A percentile compares a stretch with the other conserved stretches of the same genome.
Evolutionary conservation across 2,329 filamentous ascomycete species (phyloP).

Genomic region (Chrysosporium keratinophilum): DNA sequence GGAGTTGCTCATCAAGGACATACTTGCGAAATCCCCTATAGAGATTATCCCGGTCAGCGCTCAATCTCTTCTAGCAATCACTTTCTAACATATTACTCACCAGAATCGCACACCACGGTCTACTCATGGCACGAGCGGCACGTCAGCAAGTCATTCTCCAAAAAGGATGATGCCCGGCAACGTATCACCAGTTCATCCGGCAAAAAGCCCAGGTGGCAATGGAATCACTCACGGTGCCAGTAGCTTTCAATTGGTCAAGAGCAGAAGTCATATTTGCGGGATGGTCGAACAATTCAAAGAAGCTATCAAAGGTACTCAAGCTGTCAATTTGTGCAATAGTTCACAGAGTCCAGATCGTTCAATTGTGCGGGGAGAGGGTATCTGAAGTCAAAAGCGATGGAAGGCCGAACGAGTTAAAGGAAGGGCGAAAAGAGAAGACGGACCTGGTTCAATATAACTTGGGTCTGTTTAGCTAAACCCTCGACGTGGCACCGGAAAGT

Average conservation of each 20-base stretch:
- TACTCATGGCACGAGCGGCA: slow-evolving; percentile 30
- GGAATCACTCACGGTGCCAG: slow-evolving; percentile 72
- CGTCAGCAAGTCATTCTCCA: slow-evolving; percentile 4
- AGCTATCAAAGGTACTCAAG: not conserved
- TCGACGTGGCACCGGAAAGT: too few relatives aligned
- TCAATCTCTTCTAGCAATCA: not conserved
- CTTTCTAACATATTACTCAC: slow-evolving; percentile 42
- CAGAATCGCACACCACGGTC: slow-evolving; percentile 96
- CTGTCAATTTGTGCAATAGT: not conserved
- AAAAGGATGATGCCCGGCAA: not conserved
- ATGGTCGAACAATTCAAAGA: slow-evolving; percentile 18
- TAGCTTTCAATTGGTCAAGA: slow-evolving; percentile 93
- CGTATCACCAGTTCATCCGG: not conserved
- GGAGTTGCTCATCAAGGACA: slow-evolving; percentile 31
- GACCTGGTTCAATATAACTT: too few relatives aligned
- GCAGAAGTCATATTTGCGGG: slow-evolving; percentile 61
- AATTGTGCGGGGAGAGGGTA: not conserved
- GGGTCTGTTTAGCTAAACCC: too few relatives aligned
- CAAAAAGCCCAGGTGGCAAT: slow-evolving; percentile 11
- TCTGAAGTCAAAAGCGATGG: not conserved
- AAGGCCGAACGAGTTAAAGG: not conserved
- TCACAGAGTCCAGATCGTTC: not conserved
- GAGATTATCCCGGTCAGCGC: slow-evolving; percentile 18
- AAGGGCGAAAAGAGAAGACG: too few relatives aligned
- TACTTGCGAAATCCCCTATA: slow-evolving; percentile 65